These are phyloP conservation scores for Bjerkandera adusta DNA, from an alignment of 1,284 basidiomycete species.

Conservation along the genomic window DNA sequence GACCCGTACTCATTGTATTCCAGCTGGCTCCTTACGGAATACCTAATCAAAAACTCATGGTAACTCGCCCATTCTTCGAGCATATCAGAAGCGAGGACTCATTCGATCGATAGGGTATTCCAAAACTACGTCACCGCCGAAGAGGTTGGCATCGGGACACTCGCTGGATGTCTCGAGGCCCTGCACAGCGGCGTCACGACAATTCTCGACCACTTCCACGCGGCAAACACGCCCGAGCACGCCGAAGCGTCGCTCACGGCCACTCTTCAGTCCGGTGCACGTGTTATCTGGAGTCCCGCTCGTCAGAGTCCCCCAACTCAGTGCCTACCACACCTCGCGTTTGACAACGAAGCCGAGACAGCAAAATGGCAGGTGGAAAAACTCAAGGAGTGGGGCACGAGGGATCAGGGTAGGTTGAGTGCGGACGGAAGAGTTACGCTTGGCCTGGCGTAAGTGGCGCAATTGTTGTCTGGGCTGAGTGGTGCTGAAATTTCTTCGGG, in stretches of 20 bases:
- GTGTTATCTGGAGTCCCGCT: conserved; percentile 29
- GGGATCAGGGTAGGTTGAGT: conserved; percentile 25
- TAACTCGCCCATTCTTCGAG: conserved; percentile 7
- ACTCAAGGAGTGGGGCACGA: conserved; percentile 27
- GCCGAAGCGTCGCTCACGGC: conserved; percentile 28
- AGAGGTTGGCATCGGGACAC: conserved; percentile 30
- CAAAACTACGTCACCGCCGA: conserved; percentile 27
- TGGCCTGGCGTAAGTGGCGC: conserved; percentile 27
- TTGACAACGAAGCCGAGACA: conserved; percentile 25
- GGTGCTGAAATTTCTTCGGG: not conserved
- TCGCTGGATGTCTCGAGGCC: conserved; percentile 33
- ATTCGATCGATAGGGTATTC: conserved; percentile 19
- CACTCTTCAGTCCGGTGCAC: conserved; percentile 29
- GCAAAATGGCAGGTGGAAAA: conserved; percentile 29
- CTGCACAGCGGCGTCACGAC: conserved; percentile 33
- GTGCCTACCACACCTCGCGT: conserved; percentile 24
- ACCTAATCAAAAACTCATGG: conserved; percentile 30
- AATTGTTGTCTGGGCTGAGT: not conserved
- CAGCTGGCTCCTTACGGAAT: conserved; percentile 31
- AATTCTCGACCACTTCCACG: conserved; percentile 34
- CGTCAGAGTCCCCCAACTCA: conserved; percentile 28
- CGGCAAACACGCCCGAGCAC: conserved; percentile 27
- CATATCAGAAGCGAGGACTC: not conserved
- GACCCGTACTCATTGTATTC: not conserved
- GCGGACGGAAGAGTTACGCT: conserved; percentile 34